Conservation (phyloP, 352 stramenopile genomes). For the Phytophthora boehmeriae region DNA sequence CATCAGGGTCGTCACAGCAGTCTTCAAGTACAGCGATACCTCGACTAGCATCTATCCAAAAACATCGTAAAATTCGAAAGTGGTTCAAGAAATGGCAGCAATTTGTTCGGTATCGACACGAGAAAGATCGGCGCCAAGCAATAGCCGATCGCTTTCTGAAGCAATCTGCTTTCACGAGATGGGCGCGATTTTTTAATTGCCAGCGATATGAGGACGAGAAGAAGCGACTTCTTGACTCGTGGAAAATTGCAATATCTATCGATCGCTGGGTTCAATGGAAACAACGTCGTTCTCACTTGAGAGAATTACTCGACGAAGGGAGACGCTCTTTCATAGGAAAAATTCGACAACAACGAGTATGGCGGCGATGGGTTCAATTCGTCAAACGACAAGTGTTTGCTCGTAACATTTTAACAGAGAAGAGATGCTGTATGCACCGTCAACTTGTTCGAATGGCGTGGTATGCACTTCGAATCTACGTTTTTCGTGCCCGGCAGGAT, state of each 20-base stretch:
- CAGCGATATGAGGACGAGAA: conserved; percentile 21
- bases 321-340: conserved; percentile 29
- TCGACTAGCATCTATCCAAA: not conserved
- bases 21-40: conserved; percentile 4
- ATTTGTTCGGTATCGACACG: conserved; percentile 20
- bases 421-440: not conserved
- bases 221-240: conserved; percentile 15
- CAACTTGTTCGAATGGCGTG: conserved; percentile 13
- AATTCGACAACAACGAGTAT: conserved; percentile 33
- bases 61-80: conserved; percentile 7
- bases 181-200: conserved; percentile 13
- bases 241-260: conserved; percentile 22
- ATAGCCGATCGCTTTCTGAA: conserved; percentile 25
- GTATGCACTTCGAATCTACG: conserved; percentile 23
- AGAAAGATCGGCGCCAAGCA: conserved; percentile 18
- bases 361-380: conserved; percentile 36
- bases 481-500: conserved; percentile 21
- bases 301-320: conserved; percentile 9
- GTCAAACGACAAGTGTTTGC: conserved; percentile 13
- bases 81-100: conserved; percentile 43
- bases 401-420: not conserved
- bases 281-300: conserved; percentile 3
- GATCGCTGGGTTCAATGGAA: conserved; percentile 9
- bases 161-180: conserved; percentile 23
- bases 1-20: not conserved